These are phyloP conservation scores for Phytophthora litchii DNA, from an alignment of 352 stramenopile species.

Conservation along the genomic window DNA sequence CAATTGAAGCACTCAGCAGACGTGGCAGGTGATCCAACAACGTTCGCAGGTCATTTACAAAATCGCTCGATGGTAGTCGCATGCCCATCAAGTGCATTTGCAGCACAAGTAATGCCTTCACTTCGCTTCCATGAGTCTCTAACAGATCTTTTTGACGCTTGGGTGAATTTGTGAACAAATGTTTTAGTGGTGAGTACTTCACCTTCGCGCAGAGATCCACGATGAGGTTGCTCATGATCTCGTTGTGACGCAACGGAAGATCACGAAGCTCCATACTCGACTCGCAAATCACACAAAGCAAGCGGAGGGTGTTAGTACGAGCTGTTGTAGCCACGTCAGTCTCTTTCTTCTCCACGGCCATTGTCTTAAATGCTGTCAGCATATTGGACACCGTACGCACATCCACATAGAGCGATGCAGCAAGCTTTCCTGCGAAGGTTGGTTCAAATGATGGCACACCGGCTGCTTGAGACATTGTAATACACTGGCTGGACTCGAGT, in stretches of 20 bases:
- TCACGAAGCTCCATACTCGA: constrained; percentile 94
- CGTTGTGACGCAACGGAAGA: constrained; percentile 97
- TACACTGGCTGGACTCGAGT: constrained; percentile 89
- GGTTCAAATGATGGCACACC: constrained; percentile 57
- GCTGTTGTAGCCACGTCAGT: neutral
- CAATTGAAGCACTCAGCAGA: constrained; percentile 93
- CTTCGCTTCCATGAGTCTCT: constrained; percentile 77
- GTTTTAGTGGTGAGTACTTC: constrained; percentile 59
- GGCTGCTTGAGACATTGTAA: constrained; percentile 36
- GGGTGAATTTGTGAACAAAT: constrained; percentile 47
- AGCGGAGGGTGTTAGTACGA: constrained; percentile 25
- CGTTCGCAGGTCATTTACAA: constrained; percentile 96
- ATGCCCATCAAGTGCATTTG: constrained; percentile 95
- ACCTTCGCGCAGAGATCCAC: constrained; percentile 61
- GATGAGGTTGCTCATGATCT: constrained; percentile 90
- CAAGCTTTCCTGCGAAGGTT: constrained; percentile 92
- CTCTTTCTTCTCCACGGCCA: constrained; percentile 18
- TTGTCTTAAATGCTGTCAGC: constrained; percentile 40
- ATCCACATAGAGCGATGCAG: constrained; percentile 97
- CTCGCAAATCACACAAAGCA: constrained; percentile 67
- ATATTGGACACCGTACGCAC: constrained; percentile 89
- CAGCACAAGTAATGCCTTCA: constrained; percentile 91
- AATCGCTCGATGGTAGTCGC: constrained; percentile 97
- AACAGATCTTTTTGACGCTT: constrained; percentile 67
- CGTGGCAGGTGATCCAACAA: constrained; percentile 96